Base-by-base conservation (phyloP, 169 alveolate genomes). In the Cytauxzoon felis region DNA sequence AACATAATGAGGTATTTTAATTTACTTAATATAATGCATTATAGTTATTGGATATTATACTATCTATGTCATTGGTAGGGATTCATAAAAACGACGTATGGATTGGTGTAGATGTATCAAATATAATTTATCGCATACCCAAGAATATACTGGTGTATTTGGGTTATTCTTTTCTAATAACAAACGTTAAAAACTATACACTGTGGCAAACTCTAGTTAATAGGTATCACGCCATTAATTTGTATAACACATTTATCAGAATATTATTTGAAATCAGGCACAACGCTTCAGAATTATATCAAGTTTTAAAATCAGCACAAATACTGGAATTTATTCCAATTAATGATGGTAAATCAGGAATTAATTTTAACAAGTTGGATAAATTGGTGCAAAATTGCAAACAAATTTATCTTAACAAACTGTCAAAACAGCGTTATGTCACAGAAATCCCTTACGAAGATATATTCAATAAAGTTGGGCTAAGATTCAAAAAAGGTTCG, bases 1-100 rank as follows among this genome's bases (percentile, higher is more conserved):
- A 38, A 6, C 45, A 71, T 33, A 68, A 71, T 45, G 75, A 71
- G 68, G 82, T 71, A 50, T 33, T 73, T 7, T 9, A 21, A 3
- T 50, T 65, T 0, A 8, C 19, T 13, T 29, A 26, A 29, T 33
- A 1, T 33, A 21, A 45, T 19, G 13, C 3, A 11, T 1, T 1
- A 9, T 58, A 71, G 82, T 23, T 71, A 0, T 43, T 71, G 59
- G 82, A 71, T 32, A 60, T 71, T 18, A 75, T 60, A n/a, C 48
- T 71, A 7, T 71, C 82, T 26, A 71, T 71, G 82, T 71, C 82
- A 16, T 59, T 71, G 38, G 75, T 71, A 2, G 82, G 82, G 18
- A 47, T 71, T 27, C 82, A 71, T 38, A 71, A 48, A 41, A 48
- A 24, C 9, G 52, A 36, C 38, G 82, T 71, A 5, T 71, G 82